A percentile compares a stretch with the other conserved stretches of the same genome.
phyloP scores from a whole-genome alignment of 192 early-diverging fungal species.

The Backusella mclennaniae region DNA sequence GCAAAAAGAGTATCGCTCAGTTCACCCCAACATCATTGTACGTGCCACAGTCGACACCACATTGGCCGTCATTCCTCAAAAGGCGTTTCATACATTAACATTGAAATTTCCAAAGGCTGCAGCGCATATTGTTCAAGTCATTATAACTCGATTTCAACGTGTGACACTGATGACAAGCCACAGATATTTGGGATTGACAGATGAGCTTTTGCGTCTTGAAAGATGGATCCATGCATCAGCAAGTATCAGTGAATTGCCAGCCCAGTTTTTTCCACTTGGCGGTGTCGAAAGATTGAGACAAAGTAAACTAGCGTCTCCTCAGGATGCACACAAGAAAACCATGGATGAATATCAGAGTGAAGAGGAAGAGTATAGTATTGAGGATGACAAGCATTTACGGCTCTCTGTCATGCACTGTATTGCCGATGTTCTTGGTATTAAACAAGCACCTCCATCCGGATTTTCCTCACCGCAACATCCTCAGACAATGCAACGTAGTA shows the following conservation, averaged over 20 bases:
- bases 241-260: slow-evolving; percentile 50
- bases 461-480: background rate
- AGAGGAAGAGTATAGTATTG: slow-evolving; percentile 41
- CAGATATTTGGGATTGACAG: slow-evolving; percentile 82
- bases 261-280: slow-evolving; percentile 47
- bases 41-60: slow-evolving; percentile 86
- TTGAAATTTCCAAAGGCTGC: slow-evolving; percentile 89
- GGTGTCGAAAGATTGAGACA: slow-evolving; percentile 52
- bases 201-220: slow-evolving; percentile 86
- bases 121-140: slow-evolving; percentile 93
- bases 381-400: slow-evolving; percentile 55
- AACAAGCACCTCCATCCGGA: background rate
- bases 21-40: slow-evolving; percentile 75
- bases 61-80: slow-evolving; percentile 90
- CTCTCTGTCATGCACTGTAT: slow-evolving; percentile 63
- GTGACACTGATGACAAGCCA: slow-evolving; percentile 91
- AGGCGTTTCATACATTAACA: slow-evolving; percentile 85
- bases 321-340: background rate
- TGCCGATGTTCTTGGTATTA: slow-evolving; percentile 51
- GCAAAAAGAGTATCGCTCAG: slow-evolving; percentile 24
- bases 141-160: slow-evolving; percentile 91
- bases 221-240: slow-evolving; percentile 72
- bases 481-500: background rate
- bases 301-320: slow-evolving; percentile 22
- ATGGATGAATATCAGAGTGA: background rate